Base-by-base conservation (phyloP, 148 eudicot species). In the Nepenthes mirabilis region DNA sequence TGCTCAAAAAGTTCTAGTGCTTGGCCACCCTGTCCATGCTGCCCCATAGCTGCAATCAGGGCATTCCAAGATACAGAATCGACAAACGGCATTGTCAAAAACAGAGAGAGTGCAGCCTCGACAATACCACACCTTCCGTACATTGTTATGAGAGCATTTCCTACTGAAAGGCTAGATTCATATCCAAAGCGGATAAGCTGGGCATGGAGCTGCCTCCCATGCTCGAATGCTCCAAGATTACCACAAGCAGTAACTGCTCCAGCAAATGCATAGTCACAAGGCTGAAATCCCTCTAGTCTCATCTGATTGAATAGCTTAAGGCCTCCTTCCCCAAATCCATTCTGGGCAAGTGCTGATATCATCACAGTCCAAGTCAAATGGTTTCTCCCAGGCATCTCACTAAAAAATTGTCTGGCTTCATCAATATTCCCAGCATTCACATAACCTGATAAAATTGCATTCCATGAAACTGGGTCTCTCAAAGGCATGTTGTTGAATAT, bases 11-110 rank as follows among this genome's bases (percentile, higher is more conserved):
- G 81, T 48, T 67, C 62, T 63, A 80, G 14, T 1, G 88, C 88
- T 67, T 70, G 69, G 61, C 36, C 61, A 61, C 88, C 88, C 50
- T 80, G 70, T 37, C 85, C 85, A 35, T 83, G 85, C 43, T 83
- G 85, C 14, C 88, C 88, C 62, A 66, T 56, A 56, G 85, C 88
- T 12, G 79, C 85, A 68, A 83, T 74, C 76, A 83, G 73, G 59
- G 88, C 88, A 69, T 83, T 83, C 85, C 88, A 83, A 36, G 88
- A 83, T 37, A 83, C 77, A 1, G 83, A 73, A 78, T 83, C 83
- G 43, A 80, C 59, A 47, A 55, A 80, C 23, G 81, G 69, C 85
- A 83, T 78, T 34, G 79, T 77, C 48, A 66, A 43, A 43, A 80
- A 83, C 12, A 71, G 33, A 34, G 37, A 61, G 48, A 62, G 70